Conservation (phyloP, 345 rosid species). For the Euphorbia lathyris region DNA sequence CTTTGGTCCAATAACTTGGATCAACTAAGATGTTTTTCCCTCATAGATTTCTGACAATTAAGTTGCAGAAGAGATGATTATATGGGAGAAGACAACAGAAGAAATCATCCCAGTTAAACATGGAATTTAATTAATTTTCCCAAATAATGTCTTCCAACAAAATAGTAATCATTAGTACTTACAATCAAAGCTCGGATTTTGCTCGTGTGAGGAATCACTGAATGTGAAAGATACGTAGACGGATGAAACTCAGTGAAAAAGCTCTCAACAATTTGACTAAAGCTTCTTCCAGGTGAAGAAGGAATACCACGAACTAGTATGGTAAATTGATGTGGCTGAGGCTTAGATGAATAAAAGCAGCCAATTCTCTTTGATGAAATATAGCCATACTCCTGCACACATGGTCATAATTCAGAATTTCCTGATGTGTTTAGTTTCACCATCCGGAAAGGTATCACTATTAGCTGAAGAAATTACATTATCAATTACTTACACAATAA, state of each 20-base stretch:
- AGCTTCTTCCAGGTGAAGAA: slow-evolving; percentile 41
- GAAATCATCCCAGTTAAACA: background rate
- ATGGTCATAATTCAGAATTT: slow-evolving; percentile 14
- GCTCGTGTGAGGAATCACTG: slow-evolving; percentile 56
- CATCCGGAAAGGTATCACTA: slow-evolving; percentile 13
- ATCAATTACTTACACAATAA: slow-evolving; percentile 55
- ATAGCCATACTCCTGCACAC: slow-evolving; percentile 61
- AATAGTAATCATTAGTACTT: slow-evolving; percentile 27
- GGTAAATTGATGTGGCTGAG: slow-evolving; percentile 72
- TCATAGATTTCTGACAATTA: background rate
- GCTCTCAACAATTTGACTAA: slow-evolving; percentile 61
- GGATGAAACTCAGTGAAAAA: slow-evolving; percentile 84
- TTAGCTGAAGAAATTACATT: slow-evolving; percentile 14
- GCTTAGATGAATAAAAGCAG: slow-evolving; percentile 66
- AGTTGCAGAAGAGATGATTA: background rate
- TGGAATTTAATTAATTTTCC: background rate
- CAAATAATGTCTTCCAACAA: background rate
- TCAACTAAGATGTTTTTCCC: background rate
- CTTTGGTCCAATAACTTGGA: background rate
- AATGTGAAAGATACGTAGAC: slow-evolving; percentile 70
- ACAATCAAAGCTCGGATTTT: slow-evolving; percentile 65
- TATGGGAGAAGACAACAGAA: background rate
- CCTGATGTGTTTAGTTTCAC: slow-evolving; percentile 6
- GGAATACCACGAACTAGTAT: slow-evolving; percentile 75
- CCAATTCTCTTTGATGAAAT: slow-evolving; percentile 60